phyloP scores from a whole-genome alignment of 768 basidiomycete species.

The Lactarius psammicola region DNA sequence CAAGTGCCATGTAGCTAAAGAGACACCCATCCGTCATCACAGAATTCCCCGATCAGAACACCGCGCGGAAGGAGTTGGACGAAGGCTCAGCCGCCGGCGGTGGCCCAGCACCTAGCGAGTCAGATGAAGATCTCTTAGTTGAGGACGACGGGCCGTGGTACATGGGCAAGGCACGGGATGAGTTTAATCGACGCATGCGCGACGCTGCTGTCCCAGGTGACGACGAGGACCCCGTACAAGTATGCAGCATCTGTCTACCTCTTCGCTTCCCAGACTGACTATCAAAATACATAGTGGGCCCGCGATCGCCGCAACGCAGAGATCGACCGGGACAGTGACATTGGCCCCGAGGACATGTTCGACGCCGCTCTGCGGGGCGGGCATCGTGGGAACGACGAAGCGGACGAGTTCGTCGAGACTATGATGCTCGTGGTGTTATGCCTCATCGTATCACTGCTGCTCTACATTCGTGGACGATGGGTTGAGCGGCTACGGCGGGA shows the following conservation, averaged over 20 bases:
- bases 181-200: conserved; percentile 59
- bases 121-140: conserved; percentile 34
- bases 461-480: conserved; percentile 78
- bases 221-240: conserved; percentile 75
- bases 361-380: conserved; percentile 63
- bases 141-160: conserved; percentile 76
- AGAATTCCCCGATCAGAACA: conserved; percentile 7
- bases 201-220: conserved; percentile 44
- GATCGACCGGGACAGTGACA: conserved; percentile 69
- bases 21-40: neutral
- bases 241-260: conserved; percentile 28
- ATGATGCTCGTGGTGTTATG: conserved; percentile 74
- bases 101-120: conserved; percentile 18
- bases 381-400: conserved; percentile 59
- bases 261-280: neutral
- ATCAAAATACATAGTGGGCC: conserved; percentile 58
- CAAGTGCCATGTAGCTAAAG: neutral
- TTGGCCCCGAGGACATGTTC: conserved; percentile 81
- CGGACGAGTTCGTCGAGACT: conserved; percentile 76
- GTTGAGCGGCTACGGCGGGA: conserved; percentile 70
- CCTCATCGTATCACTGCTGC: conserved; percentile 65
- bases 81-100: conserved; percentile 4
- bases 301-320: conserved; percentile 70
- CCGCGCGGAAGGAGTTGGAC: conserved; percentile 26
- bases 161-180: conserved; percentile 76